Evolutionary conservation across 371 early-diverging fungal species (phyloP).

Genomic region (Coemansia sp.): DNA sequence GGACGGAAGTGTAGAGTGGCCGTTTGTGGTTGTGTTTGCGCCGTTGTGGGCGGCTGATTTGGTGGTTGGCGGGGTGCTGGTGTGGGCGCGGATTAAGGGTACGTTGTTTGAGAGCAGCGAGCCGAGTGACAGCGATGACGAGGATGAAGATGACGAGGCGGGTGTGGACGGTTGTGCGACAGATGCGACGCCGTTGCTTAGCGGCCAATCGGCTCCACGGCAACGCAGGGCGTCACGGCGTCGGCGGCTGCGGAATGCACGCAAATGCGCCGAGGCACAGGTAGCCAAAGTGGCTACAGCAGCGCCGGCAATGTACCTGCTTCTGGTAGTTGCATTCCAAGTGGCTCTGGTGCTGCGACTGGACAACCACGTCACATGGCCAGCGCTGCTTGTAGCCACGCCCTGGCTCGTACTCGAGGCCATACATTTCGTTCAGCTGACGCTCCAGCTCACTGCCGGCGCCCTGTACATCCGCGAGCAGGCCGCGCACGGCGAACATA

Average conservation of each 20-base stretch:
- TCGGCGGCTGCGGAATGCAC: constrained; percentile 38
- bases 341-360: constrained; percentile 56
- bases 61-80: constrained; percentile 49
- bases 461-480: constrained; percentile 53
- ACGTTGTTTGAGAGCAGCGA: neutral
- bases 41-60: constrained; percentile 77
- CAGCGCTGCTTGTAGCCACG: constrained; percentile 37
- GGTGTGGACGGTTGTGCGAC: neutral
- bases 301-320: constrained; percentile 45
- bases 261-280: constrained; percentile 31
- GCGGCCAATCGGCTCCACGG: neutral
- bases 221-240: neutral
- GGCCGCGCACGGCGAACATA: neutral
- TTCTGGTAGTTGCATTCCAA: constrained; percentile 55
- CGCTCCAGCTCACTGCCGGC: constrained; percentile 72
- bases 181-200: constrained; percentile 17
- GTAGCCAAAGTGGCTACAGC: constrained; percentile 23
- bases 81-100: constrained; percentile 16
- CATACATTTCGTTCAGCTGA: constrained; percentile 63
- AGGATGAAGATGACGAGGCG: constrained; percentile 10
- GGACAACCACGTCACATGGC: constrained; percentile 49
- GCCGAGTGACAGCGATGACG: neutral
- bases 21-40: constrained; percentile 70
- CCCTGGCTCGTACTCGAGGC: constrained; percentile 54
- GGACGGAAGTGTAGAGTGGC: constrained; percentile 70